Base-by-base conservation (phyloP, 106 monocot species). In the Allium cepa region DNA sequence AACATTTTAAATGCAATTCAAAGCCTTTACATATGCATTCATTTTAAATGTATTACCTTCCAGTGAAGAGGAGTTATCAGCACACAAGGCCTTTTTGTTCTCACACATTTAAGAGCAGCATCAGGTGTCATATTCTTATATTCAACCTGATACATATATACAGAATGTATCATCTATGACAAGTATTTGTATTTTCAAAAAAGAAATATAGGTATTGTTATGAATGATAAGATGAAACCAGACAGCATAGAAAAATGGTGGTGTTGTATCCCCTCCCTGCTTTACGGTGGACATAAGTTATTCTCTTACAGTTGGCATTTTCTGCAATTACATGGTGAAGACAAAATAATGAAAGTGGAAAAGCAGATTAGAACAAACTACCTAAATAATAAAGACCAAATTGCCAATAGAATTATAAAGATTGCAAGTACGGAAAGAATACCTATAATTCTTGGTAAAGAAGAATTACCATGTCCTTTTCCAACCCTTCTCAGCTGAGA, bases 91-190 rank as follows among this genome's bases (percentile, higher is more conserved):
- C 93, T 86, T 68, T 57, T 89, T 64, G 82, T 77, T 16, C 89
- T 76, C 28, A 93, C 93, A 71, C 86, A 88, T 17, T 82, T 80
- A 59, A 93, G 55, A 57, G 93, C 89, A 77, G 62, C 70, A 81
- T 61, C 73, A 28, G 89, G 89, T 56, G 86, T 86, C 93, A 93
- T 93, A 57, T 76, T 60, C 75, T 82, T 89, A 66, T 86, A 82
- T 50, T 86, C 77, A 18, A 93, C 80, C 93, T 93, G 71, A 55
- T 48, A 79, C 75, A 47, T 18, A 67, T 12, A 57, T 27, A 36
- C 22, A 22, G 22, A 22, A 22, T 22, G 22, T 22, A 22, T 36
- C 36, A 12, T 8, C 11, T 53, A 49, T 50, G 9, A 18, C 22
- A 16, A 64, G 16, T 6, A 48, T 26, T 11, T 51, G 11, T 26